Conservation (phyloP, 306 rosid genomes). For the Cicer cuneatum region DNA sequence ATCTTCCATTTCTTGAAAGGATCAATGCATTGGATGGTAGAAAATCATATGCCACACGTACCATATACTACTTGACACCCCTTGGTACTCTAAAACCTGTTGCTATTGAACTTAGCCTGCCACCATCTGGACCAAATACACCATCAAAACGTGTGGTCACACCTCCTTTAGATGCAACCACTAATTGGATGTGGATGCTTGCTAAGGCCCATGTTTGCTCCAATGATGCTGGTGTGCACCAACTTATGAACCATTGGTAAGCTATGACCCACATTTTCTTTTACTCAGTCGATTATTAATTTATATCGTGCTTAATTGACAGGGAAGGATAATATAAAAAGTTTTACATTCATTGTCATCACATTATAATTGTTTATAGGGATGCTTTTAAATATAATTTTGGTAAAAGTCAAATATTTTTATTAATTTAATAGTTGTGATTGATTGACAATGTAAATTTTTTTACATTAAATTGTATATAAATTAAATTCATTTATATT, state of each 20-base stretch:
- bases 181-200: conserved; percentile 88
- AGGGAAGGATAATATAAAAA: too few relatives aligned
- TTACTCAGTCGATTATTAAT: not conserved
- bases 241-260: conserved; percentile 93
- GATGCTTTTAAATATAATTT: too few relatives aligned
- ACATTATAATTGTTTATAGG: too few relatives aligned
- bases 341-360: too few relatives aligned
- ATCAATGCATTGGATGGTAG: conserved; percentile 89
- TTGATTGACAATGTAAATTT: too few relatives aligned
- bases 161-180: conserved; percentile 76
- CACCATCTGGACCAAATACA: conserved; percentile 61
- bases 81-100: conserved; percentile 78
- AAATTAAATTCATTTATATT: too few relatives aligned
- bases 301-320: not conserved
- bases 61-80: conserved; percentile 70
- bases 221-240: conserved; percentile 96
- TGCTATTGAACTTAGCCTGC: conserved; percentile 93
- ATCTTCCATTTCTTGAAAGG: conserved; percentile 81
- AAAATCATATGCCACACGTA: conserved; percentile 88
- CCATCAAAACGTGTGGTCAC: conserved; percentile 72
- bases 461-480: too few relatives aligned
- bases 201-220: conserved; percentile 92
- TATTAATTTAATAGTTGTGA: too few relatives aligned
- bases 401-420: too few relatives aligned
- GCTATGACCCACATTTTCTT: not conserved